Conservation (phyloP, 768 basidiomycete species). For the Mycena vulgaris region DNA sequence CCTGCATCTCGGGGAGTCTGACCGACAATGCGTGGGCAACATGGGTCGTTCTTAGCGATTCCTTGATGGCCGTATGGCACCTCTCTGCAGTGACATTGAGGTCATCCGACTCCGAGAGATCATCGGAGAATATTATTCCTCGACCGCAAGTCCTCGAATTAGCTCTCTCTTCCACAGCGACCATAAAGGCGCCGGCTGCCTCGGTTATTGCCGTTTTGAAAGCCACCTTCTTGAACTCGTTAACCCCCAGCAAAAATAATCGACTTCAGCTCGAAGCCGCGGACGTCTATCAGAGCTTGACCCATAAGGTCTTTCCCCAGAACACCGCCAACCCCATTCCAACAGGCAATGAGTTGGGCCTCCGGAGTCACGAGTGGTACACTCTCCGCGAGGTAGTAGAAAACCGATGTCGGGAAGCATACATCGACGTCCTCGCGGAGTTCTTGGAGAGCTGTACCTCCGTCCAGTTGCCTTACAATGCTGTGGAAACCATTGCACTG, state of each 20-base stretch:
- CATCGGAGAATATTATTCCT: neutral
- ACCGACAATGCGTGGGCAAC: neutral
- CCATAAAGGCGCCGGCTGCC: too few relatives aligned
- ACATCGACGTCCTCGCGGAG: constrained; percentile 4
- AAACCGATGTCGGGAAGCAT: neutral
- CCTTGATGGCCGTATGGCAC: constrained; percentile 1
- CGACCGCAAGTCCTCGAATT: neutral
- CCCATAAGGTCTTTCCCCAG: too few relatives aligned
- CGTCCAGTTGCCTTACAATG: neutral
- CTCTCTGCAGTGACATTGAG: neutral
- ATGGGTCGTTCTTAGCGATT: neutral
- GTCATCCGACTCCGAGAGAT: neutral
- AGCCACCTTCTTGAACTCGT: too few relatives aligned
- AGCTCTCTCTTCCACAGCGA: neutral
- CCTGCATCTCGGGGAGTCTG: neutral
- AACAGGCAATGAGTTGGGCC: too few relatives aligned
- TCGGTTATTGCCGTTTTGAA: too few relatives aligned
- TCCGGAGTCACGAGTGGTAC: too few relatives aligned
- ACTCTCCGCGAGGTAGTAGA: neutral
- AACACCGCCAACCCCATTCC: too few relatives aligned
- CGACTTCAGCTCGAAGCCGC: too few relatives aligned
- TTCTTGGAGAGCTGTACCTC: neutral
- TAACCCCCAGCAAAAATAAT: too few relatives aligned
- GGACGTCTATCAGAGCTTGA: too few relatives aligned
- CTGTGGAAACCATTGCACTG: neutral